Conservation (phyloP, 140 eudicot genomes). For the Oenanthe javanica region DNA sequence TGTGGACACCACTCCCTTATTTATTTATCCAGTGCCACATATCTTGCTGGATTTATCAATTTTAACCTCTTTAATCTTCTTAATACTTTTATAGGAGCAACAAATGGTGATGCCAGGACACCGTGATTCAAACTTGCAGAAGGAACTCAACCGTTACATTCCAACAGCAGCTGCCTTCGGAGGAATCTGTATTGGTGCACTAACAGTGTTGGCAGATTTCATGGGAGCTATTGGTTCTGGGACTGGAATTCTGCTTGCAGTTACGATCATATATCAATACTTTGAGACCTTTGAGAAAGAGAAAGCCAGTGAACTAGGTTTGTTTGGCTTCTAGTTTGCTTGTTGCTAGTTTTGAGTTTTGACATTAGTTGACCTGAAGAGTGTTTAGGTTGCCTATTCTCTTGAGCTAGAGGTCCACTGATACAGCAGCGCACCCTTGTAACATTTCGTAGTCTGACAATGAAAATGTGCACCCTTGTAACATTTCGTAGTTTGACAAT, state of each 20-base stretch:
- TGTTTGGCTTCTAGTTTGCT: slow-evolving; percentile 49
- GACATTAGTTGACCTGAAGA: neutral
- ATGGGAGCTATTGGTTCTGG: slow-evolving; percentile 96
- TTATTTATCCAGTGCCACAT: no score
- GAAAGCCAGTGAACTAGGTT: slow-evolving; percentile 83
- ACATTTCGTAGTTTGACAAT: neutral
- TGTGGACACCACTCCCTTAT: no score
- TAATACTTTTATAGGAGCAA: slow-evolving; percentile 53
- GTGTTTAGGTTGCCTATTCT: neutral
- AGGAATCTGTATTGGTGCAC: slow-evolving; percentile 86
- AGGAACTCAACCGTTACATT: slow-evolving; percentile 83
- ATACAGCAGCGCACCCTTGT: neutral
- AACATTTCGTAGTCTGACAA: neutral
- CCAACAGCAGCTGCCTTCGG: slow-evolving; percentile 96
- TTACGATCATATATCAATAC: slow-evolving; percentile 82
- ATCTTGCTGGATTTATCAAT: no score
- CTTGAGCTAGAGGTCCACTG: neutral
- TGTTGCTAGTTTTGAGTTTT: neutral
- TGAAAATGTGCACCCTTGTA: slow-evolving; percentile 5
- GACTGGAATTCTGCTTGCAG: slow-evolving; percentile 86
- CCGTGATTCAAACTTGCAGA: slow-evolving; percentile 69
- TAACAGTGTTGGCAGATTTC: slow-evolving; percentile 85
- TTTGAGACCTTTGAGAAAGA: slow-evolving; percentile 98
- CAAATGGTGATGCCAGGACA: slow-evolving; percentile 97
- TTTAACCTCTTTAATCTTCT: neutral